These are phyloP conservation scores for Gymnopilus dilepis DNA, from an alignment of 768 basidiomycete genomes.

Conservation along the genomic window DNA sequence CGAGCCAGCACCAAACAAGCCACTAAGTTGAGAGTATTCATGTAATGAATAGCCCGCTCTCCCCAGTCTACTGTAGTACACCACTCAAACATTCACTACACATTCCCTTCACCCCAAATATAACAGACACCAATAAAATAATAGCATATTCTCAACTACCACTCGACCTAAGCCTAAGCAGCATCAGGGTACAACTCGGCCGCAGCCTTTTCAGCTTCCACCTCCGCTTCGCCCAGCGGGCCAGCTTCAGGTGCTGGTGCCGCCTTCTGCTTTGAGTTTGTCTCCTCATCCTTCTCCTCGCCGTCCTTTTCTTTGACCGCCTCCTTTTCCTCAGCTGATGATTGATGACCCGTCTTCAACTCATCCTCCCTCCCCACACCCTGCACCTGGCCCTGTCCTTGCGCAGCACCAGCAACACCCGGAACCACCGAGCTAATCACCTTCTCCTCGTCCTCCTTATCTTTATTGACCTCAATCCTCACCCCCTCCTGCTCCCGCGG, in stretches of 20 bases:
- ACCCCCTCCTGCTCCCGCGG: constrained; percentile 14
- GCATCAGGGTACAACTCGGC: constrained; percentile 57
- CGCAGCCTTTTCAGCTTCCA: constrained; percentile 55
- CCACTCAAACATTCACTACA: too few relatives aligned
- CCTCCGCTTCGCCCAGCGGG: constrained; percentile 54
- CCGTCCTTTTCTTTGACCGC: constrained; percentile 16
- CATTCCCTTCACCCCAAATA: too few relatives aligned
- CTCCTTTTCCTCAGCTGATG: neutral
- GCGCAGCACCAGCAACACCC: neutral
- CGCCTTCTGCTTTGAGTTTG: too few relatives aligned
- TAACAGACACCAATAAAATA: neutral
- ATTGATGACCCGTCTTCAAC: constrained; percentile 1
- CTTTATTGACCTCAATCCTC: too few relatives aligned
- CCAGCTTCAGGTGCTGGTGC: constrained; percentile 32
- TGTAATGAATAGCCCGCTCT: too few relatives aligned
- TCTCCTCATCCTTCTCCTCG: neutral
- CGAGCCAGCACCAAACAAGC: too few relatives aligned
- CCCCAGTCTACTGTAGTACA: too few relatives aligned
- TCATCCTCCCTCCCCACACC: neutral
- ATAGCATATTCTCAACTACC: too few relatives aligned
- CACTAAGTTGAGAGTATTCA: too few relatives aligned
- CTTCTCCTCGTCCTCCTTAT: constrained; percentile 27
- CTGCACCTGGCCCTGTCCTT: neutral
- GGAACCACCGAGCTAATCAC: constrained; percentile 26
- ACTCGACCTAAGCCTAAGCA: neutral